Conservation (phyloP, 1,284 basidiomycete genomes). For the Boletus smithii region DNA sequence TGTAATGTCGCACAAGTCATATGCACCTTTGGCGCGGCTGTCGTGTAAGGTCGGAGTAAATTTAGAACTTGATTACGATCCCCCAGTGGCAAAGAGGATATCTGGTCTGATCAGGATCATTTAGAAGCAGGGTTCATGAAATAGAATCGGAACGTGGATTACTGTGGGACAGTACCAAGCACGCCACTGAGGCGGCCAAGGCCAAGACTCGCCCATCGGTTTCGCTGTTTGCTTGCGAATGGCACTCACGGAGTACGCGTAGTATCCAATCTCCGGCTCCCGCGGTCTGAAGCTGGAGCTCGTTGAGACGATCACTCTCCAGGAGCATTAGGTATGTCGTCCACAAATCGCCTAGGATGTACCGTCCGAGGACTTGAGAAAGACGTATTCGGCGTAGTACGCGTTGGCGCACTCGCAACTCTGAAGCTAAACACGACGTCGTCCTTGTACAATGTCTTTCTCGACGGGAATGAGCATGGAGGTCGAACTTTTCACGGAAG, state of each 20-base stretch:
- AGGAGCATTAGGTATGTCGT: constrained; percentile 49
- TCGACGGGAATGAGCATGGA: constrained; percentile 38
- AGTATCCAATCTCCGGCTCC: constrained; percentile 38
- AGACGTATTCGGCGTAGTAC: constrained; percentile 44
- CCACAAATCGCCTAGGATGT: constrained; percentile 45
- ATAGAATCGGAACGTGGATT: constrained; percentile 29
- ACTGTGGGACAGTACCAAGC: constrained; percentile 37
- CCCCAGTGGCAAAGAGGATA: constrained; percentile 33
- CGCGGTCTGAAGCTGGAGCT: constrained; percentile 38
- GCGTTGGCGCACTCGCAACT: constrained; percentile 43
- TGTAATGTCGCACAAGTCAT: constrained; percentile 6
- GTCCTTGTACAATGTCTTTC: constrained; percentile 29
- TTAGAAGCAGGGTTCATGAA: constrained; percentile 24
- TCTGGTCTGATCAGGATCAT: constrained; percentile 33
- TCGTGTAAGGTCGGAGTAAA: constrained; percentile 39
- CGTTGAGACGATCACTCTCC: constrained; percentile 46
- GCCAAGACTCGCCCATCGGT: constrained; percentile 21
- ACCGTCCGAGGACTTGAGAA: constrained; percentile 30
- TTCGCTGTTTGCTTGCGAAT: constrained; percentile 5
- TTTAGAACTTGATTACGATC: constrained; percentile 36
- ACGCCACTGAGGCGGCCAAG: constrained; percentile 34
- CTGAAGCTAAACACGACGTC: constrained; percentile 45
- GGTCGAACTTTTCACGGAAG: constrained; percentile 55
- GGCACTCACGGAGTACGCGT: constrained; percentile 21
- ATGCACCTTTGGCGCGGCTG: constrained; percentile 29